These are phyloP conservation scores for Leccinum pseudoinsigne DNA, from an alignment of 1,284 basidiomycete species.

Conservation along the genomic window DNA sequence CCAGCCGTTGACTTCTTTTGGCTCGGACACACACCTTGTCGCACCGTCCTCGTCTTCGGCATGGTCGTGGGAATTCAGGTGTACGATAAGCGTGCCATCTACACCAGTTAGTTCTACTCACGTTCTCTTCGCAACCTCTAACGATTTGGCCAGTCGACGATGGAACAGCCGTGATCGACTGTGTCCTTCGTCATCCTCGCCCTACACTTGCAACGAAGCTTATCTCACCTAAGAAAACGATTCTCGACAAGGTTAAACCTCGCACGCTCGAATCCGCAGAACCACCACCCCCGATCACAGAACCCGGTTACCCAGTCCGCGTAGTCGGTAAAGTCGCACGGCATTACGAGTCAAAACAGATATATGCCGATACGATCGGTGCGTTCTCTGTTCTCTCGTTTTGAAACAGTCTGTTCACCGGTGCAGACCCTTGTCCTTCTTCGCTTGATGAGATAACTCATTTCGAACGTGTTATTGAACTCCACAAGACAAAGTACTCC, in stretches of 20 bases:
- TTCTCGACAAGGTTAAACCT: constrained; percentile 5
- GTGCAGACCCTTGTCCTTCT: constrained; percentile 46
- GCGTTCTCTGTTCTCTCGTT: constrained; percentile 1
- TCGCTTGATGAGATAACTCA: constrained; percentile 62
- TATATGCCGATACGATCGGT: constrained; percentile 51
- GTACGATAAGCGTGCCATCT: constrained; percentile 59
- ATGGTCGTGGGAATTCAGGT: constrained; percentile 60
- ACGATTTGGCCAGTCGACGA: constrained; percentile 59
- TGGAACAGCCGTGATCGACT: constrained; percentile 69
- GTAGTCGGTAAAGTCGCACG: constrained; percentile 49
- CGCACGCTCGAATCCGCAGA: constrained; percentile 4
- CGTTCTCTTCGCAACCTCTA: constrained; percentile 2
- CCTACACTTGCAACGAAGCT: constrained; percentile 5
- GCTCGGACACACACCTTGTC: constrained; percentile 70
- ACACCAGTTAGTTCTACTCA: constrained; percentile 45
- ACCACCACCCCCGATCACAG: constrained; percentile 42
- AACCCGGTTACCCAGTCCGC: constrained; percentile 49
- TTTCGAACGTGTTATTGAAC: constrained; percentile 49
- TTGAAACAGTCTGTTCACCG: not conserved
- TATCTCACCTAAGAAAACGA: constrained; percentile 21
- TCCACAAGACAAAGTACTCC: constrained; percentile 57
- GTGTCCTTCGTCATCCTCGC: constrained; percentile 42
- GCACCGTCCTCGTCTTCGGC: constrained; percentile 58
- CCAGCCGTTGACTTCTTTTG: constrained; percentile 60
- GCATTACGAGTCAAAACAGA: constrained; percentile 44